A percentile compares a stretch with the other conserved stretches of the same genome.
Conservation (phyloP, 2,329 filamentous ascomycete genomes). For the Lasiodiplodia sp. region DNA sequence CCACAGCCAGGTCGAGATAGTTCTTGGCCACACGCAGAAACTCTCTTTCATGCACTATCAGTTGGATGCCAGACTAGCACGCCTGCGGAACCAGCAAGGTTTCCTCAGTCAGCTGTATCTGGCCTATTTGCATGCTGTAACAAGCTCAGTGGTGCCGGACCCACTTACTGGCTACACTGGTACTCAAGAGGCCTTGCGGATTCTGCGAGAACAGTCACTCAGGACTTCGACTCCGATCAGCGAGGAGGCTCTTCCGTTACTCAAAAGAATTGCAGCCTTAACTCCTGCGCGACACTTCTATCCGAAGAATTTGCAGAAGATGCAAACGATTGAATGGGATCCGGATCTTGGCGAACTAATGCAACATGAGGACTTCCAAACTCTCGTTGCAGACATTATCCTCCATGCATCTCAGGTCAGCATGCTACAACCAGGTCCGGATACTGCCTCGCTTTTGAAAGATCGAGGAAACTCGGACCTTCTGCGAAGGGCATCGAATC, state of each 20-base stretch:
- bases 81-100: not conserved
- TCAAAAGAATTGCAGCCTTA: slow-evolving; percentile 40
- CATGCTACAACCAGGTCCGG: slow-evolving; percentile 44
- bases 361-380: slow-evolving; percentile 33
- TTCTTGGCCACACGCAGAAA: not conserved
- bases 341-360: slow-evolving; percentile 44
- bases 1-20: slow-evolving; percentile 3
- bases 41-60: slow-evolving; percentile 11
- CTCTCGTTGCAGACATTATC: slow-evolving; percentile 31
- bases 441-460: slow-evolving; percentile 46
- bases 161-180: slow-evolving; percentile 59
- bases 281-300: slow-evolving; percentile 53
- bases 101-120: slow-evolving; percentile 59
- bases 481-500: slow-evolving; percentile 39
- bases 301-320: slow-evolving; percentile 47
- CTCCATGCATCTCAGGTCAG: slow-evolving; percentile 33
- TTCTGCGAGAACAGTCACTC: slow-evolving; percentile 58
- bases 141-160: slow-evolving; percentile 61
- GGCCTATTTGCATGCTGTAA: slow-evolving; percentile 62
- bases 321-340: slow-evolving; percentile 56
- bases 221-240: slow-evolving; percentile 55
- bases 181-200: slow-evolving; percentile 61
- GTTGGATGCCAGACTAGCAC: not conserved
- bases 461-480: slow-evolving; percentile 36
- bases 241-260: slow-evolving; percentile 31